phyloP scores from a whole-genome alignment of 176 grass and related monocot species.

The Aegilops bicornis region DNA sequence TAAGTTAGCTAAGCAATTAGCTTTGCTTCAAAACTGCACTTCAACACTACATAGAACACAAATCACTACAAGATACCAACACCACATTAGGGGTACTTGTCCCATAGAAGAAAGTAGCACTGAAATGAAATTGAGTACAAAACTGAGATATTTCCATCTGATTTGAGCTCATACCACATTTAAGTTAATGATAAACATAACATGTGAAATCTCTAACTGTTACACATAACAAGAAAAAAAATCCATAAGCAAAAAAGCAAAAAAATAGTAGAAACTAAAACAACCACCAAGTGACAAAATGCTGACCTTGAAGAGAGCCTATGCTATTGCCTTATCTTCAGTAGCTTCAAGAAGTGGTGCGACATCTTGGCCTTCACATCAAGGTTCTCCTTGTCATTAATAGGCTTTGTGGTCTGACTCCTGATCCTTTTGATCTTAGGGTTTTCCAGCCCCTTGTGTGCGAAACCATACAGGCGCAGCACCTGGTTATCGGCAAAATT shows the following conservation, averaged over 20 bases:
- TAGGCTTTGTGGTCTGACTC: conserved; percentile 58
- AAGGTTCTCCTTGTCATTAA: conserved; percentile 66
- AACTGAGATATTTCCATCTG: conserved; percentile 36
- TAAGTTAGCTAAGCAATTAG: background rate
- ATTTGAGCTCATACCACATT: conserved; percentile 40
- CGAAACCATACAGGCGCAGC: conserved; percentile 71
- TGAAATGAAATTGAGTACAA: conserved; percentile 13
- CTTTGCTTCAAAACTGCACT: conserved; percentile 12
- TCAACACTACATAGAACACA: background rate
- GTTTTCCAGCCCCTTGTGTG: conserved; percentile 62
- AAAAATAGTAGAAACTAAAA: conserved; percentile 31
- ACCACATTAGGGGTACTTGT: background rate
- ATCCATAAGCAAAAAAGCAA: background rate
- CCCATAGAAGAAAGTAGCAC: conserved; percentile 5
- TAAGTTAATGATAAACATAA: conserved; percentile 42
- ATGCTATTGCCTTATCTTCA: conserved; percentile 24
- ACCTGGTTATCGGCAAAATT: conserved; percentile 98
- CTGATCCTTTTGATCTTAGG: conserved; percentile 74
- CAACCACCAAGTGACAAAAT: conserved; percentile 42
- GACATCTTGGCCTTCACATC: conserved; percentile 65
- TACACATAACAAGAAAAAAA: conserved; percentile 45
- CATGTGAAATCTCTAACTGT: conserved; percentile 32
- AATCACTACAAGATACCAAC: conserved; percentile 4
- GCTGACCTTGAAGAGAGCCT: conserved; percentile 41
- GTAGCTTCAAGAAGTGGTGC: conserved; percentile 31